Evolutionary conservation across 2,329 filamentous ascomycete species (phyloP).

Genomic region (Aspergillus brasiliensis): DNA sequence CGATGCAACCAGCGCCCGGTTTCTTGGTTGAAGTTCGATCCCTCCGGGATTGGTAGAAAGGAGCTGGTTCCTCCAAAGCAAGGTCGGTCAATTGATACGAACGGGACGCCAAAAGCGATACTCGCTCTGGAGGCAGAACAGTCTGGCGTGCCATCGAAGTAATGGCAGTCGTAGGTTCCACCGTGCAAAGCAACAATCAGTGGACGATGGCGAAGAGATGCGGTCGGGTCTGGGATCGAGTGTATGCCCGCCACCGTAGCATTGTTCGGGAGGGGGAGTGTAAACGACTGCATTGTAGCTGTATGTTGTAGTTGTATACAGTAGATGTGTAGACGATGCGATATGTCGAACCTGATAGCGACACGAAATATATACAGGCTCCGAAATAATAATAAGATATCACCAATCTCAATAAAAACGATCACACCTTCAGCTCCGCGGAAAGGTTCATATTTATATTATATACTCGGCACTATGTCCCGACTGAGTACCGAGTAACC

Average conservation of each 20-base stretch:
- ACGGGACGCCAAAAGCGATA: constrained; percentile 5
- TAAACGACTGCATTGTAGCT: constrained; percentile 8
- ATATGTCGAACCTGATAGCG: too few relatives aligned
- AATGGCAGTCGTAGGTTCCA: constrained; percentile 5
- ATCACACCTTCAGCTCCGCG: too few relatives aligned
- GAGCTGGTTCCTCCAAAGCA: constrained; percentile 5
- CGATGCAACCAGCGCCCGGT: constrained; percentile 6
- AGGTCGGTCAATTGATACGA: constrained; percentile 11
- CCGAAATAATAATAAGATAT: too few relatives aligned
- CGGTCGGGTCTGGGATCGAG: not conserved
- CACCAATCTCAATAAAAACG: too few relatives aligned
- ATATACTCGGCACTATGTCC: too few relatives aligned
- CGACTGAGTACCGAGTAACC: too few relatives aligned
- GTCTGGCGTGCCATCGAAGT: constrained; percentile 5
- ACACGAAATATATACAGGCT: too few relatives aligned
- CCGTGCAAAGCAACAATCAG: constrained; percentile 10
- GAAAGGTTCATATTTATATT: too few relatives aligned
- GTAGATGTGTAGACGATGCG: too few relatives aligned
- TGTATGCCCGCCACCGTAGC: constrained; percentile 3
- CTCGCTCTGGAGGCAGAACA: not conserved
- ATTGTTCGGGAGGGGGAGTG: constrained; percentile 1
- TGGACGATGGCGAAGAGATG: not conserved
- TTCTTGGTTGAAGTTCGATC: constrained; percentile 5
- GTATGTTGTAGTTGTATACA: too few relatives aligned
- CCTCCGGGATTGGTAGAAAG: not conserved